A percentile compares a stretch with the other conserved stretches of the same genome.
These are phyloP conservation scores for Mrakia blollopis DNA, from an alignment of 768 basidiomycete genomes.

Conservation along the genomic window DNA sequence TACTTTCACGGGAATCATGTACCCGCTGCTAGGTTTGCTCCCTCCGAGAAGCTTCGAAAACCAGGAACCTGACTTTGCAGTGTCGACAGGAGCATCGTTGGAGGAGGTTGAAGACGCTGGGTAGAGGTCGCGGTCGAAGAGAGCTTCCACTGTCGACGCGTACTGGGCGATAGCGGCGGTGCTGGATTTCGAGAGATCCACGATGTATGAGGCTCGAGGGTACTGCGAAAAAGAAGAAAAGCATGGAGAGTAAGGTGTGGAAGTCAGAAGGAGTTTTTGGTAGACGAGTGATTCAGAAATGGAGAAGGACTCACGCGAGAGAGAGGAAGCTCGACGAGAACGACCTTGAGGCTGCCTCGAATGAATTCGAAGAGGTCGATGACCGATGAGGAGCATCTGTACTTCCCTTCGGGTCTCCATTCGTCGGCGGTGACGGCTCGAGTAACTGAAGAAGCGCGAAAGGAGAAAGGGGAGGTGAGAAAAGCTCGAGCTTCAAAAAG, in stretches of 20 bases:
- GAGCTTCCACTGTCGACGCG: background rate
- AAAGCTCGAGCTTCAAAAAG: background rate
- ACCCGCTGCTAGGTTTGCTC: background rate
- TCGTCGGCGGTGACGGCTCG: slow-evolving; percentile 1
- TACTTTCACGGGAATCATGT: background rate
- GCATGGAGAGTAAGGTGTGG: too few relatives aligned
- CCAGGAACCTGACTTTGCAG: background rate
- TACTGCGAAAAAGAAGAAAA: background rate
- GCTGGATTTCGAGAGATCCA: background rate
- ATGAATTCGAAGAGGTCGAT: slow-evolving; percentile 2
- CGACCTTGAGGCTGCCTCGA: background rate
- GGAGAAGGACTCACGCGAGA: background rate
- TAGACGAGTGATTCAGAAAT: background rate
- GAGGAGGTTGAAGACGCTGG: background rate
- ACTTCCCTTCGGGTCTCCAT: background rate
- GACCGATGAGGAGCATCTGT: background rate
- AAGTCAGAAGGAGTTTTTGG: too few relatives aligned
- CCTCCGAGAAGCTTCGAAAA: background rate
- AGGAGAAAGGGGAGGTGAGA: background rate
- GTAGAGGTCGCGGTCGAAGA: background rate
- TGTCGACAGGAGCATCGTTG: background rate
- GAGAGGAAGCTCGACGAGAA: background rate
- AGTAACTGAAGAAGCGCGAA: background rate
- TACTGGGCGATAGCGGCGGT: background rate
- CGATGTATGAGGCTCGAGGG: background rate